These are phyloP conservation scores for Pholiota adiposa DNA, from an alignment of 1,284 basidiomycete genomes.

Conservation along the genomic window DNA sequence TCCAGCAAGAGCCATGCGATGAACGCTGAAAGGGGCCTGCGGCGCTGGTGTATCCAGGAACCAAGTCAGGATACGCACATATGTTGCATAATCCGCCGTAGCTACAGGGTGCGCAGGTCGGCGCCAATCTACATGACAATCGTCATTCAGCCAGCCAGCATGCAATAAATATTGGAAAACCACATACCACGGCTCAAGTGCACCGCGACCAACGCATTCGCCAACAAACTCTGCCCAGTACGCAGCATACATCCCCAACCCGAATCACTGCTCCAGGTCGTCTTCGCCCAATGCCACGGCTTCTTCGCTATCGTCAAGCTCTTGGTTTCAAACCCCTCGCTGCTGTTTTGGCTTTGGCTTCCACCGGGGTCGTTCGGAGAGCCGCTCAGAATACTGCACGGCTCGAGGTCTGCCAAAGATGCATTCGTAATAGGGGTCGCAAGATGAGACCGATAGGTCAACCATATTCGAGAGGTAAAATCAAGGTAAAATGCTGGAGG, in stretches of 20 bases:
- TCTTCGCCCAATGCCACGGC: slow-evolving; percentile 54
- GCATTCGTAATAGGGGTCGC: slow-evolving; percentile 74
- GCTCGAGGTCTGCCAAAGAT: slow-evolving; percentile 53
- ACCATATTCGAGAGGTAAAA: slow-evolving; percentile 87
- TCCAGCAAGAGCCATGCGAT: slow-evolving; percentile 94
- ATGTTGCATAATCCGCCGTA: slow-evolving; percentile 71
- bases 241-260: slow-evolving; percentile 99
- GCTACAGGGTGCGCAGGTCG: slow-evolving; percentile 64
- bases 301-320: slow-evolving; percentile 23
- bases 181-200: slow-evolving; percentile 85
- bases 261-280: slow-evolving; percentile 89
- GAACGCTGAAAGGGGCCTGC: slow-evolving; percentile 93
- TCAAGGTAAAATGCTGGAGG: slow-evolving; percentile 86
- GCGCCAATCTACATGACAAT: slow-evolving; percentile 73
- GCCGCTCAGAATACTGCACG: neutral
- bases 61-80: slow-evolving; percentile 90
- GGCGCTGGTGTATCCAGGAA: slow-evolving; percentile 92
- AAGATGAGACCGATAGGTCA: slow-evolving; percentile 93
- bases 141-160: neutral
- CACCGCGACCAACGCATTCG: slow-evolving; percentile 83
- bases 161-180: slow-evolving; percentile 11
- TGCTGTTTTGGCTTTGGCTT: neutral
- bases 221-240: slow-evolving; percentile 92
- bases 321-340: neutral
- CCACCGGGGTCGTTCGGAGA: neutral